These are phyloP conservation scores for Zygosaccharomyces gambellarensis DNA, from an alignment of 805 yeast genomes.

Conservation along the genomic window DNA sequence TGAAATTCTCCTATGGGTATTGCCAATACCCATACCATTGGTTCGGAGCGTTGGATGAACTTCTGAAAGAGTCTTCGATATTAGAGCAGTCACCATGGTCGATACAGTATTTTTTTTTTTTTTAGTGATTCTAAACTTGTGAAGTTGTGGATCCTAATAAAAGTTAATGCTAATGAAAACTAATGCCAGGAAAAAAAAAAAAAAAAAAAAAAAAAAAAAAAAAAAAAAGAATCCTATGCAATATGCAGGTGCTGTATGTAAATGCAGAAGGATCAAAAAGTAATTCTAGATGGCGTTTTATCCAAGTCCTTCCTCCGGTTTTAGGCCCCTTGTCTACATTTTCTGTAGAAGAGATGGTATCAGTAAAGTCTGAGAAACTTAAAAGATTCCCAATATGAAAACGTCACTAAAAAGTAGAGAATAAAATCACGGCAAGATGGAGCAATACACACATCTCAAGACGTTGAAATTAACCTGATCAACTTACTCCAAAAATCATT, in stretches of 20 bases:
- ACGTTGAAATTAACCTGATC: too few species aligned
- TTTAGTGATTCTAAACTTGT: not conserved
- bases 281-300: not conserved
- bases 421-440: not conserved
- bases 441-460: too few species aligned
- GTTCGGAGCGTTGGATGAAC: slow-evolving; percentile 38
- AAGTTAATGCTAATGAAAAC: too few species aligned
- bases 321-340: not conserved
- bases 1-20: slow-evolving; percentile 38
- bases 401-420: not conserved
- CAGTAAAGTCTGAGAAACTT: not conserved
- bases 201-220: too few species aligned
- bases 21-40: slow-evolving; percentile 41
- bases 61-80: slow-evolving; percentile 32
- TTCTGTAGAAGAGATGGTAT: not conserved
- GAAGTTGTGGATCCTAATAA: not conserved
- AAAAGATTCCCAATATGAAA: not conserved
- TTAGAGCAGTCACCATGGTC: slow-evolving; percentile 23
- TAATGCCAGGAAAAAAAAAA: too few species aligned
- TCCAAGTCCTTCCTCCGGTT: not conserved
- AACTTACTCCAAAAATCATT: too few species aligned
- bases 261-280: not conserved
- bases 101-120: not conserved
- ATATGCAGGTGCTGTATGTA: not conserved
- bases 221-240: too few species aligned